These are phyloP conservation scores for Pseudozyma flocculosa DNA, from an alignment of 1,284 basidiomycete species.

Conservation along the genomic window DNA sequence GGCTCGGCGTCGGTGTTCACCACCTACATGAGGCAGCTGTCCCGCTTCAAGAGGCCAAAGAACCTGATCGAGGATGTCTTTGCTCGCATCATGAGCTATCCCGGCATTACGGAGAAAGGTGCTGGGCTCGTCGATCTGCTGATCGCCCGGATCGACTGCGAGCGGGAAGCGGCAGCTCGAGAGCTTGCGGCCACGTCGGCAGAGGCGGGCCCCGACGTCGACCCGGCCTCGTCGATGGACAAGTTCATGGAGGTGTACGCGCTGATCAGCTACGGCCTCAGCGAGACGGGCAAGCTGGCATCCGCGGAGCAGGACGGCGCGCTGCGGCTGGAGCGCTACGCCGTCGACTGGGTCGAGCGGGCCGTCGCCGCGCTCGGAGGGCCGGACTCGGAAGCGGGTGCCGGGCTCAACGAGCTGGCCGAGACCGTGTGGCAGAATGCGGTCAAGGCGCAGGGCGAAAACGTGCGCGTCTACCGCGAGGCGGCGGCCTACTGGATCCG, in stretches of 20 bases:
- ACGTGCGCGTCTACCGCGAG: conserved; percentile 28
- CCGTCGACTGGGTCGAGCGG: conserved; percentile 46
- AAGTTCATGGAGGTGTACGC: conserved; percentile 51
- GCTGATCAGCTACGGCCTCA: conserved; percentile 31
- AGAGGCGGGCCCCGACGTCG: conserved; percentile 14
- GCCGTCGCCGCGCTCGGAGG: conserved; percentile 32
- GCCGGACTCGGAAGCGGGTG: conserved; percentile 25
- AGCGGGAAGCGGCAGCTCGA: conserved; percentile 36
- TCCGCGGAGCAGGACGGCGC: conserved; percentile 17
- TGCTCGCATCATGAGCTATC: conserved; percentile 15
- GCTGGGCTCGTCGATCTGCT: conserved; percentile 37
- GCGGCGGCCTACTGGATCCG: conserved; percentile 42
- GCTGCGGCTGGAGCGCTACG: conserved; percentile 25
- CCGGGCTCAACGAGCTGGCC: conserved; percentile 38
- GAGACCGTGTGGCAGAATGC: conserved; percentile 45
- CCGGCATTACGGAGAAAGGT: conserved; percentile 16
- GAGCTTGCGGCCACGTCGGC: conserved; percentile 18
- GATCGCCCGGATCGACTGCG: conserved; percentile 48
- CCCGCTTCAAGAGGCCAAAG: conserved; percentile 29
- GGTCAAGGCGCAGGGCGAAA: conserved; percentile 30
- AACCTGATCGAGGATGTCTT: conserved; percentile 42
- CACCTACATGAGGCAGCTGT: conserved; percentile 34
- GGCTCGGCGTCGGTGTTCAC: conserved; percentile 30
- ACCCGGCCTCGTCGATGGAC: conserved; percentile 36
- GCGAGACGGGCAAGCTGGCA: conserved; percentile 13